These are phyloP conservation scores for Xylaria longipes DNA, from an alignment of 495 filamentous ascomycete genomes.

Conservation along the genomic window DNA sequence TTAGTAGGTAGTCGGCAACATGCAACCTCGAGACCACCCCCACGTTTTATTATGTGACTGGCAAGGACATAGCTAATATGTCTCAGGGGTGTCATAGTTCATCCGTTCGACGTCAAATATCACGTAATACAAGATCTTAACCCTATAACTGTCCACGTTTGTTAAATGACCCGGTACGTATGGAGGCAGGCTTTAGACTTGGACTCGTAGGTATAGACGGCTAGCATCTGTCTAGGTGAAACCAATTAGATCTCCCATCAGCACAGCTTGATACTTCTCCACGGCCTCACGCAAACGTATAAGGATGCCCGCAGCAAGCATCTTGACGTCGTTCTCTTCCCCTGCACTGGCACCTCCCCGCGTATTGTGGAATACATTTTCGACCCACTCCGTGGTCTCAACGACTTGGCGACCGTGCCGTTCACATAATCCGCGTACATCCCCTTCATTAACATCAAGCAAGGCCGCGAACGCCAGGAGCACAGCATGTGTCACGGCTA, in stretches of 20 bases:
- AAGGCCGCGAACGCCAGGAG: constrained; percentile 81
- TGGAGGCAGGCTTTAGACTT: not conserved
- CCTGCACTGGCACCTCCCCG: constrained; percentile 53
- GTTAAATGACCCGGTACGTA: not conserved
- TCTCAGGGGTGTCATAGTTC: too few relatives aligned
- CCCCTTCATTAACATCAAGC: constrained; percentile 82
- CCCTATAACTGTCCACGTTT: not conserved
- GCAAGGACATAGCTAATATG: too few relatives aligned
- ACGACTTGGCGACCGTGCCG: constrained; percentile 61
- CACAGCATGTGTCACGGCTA: constrained; percentile 71
- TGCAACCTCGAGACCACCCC: too few relatives aligned
- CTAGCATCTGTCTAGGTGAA: constrained; percentile 34
- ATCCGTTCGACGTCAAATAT: too few relatives aligned
- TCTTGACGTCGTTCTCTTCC: constrained; percentile 67
- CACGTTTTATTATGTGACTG: too few relatives aligned
- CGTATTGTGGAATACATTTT: constrained; percentile 47
- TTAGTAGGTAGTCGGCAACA: too few relatives aligned
- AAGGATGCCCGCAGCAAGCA: constrained; percentile 83
- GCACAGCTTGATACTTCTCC: constrained; percentile 75
- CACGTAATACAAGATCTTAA: not conserved
- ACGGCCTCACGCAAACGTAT: constrained; percentile 78
- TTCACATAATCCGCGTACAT: constrained; percentile 75
- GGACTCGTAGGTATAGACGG: not conserved
- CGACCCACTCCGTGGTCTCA: constrained; percentile 60
- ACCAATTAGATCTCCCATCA: constrained; percentile 67